Conservation (phyloP, 371 early-diverging fungal genomes). For the Funneliformis caledonium region DNA sequence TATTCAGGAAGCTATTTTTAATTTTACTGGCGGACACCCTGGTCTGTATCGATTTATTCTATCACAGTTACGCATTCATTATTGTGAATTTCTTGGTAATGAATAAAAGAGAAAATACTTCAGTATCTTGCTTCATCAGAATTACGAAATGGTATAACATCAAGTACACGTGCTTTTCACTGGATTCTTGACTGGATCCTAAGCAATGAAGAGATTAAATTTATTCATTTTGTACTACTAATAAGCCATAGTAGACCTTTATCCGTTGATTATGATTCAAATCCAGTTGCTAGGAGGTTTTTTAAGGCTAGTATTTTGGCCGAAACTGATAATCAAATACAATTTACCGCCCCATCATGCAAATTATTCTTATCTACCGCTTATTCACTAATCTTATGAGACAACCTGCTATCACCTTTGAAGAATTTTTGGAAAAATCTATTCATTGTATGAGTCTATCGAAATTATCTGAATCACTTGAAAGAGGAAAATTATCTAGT, state of each 20-base stretch:
- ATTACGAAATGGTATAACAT: background rate
- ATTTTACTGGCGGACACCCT: slow-evolving; percentile 24
- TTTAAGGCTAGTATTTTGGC: background rate
- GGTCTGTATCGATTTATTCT: slow-evolving; percentile 24
- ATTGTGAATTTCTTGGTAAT: background rate
- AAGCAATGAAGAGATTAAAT: slow-evolving; percentile 2
- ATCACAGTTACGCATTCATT: background rate
- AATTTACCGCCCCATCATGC: background rate
- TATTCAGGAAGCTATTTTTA: background rate
- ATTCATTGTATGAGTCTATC: background rate
- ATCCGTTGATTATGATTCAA: background rate
- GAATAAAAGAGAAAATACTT: slow-evolving; percentile 5
- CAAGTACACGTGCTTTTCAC: slow-evolving; percentile 5
- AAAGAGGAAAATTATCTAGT: background rate
- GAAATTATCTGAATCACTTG: slow-evolving; percentile 16
- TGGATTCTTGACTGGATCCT: slow-evolving; percentile 1
- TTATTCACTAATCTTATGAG: background rate
- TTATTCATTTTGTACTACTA: slow-evolving; percentile 16
- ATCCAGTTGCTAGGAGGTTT: background rate
- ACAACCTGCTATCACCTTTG: background rate
- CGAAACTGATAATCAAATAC: background rate
- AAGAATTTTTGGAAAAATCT: slow-evolving; percentile 8
- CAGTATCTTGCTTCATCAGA: slow-evolving; percentile 2
- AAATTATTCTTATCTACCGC: background rate
- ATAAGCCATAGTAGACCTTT: background rate